A percentile compares a stretch with the other conserved stretches of the same genome.
Evolutionary conservation across 2,329 filamentous ascomycete genomes (phyloP).

Genomic region (Xylariaceae sp.): DNA sequence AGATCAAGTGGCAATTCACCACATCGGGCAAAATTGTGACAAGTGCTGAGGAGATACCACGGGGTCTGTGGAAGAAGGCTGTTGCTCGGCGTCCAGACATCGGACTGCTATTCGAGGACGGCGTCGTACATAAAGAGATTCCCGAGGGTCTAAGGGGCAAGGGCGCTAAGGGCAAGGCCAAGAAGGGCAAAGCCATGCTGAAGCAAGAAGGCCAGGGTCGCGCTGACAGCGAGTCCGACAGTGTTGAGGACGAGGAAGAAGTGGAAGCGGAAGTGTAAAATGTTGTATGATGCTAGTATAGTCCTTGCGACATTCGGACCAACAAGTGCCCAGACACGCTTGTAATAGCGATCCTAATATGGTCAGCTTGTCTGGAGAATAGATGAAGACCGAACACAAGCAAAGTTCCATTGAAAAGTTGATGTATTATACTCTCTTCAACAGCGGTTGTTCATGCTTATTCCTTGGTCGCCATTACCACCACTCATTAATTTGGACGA

Average conservation of each 20-base stretch:
- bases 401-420: background rate
- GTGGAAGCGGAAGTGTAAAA: constrained; percentile 19
- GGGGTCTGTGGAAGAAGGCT: constrained; percentile 50
- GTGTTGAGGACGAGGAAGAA: constrained; percentile 40
- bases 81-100: constrained; percentile 51
- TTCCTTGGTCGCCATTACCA: too few relatives aligned
- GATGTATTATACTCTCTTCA: background rate
- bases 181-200: constrained; percentile 48
- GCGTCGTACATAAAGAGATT: constrained; percentile 51
- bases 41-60: constrained; percentile 41
- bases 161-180: constrained; percentile 50
- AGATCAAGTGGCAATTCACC: constrained; percentile 48
- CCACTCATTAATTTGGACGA: too few relatives aligned
- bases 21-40: constrained; percentile 48
- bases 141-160: constrained; percentile 50
- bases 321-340: background rate
- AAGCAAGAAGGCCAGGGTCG: constrained; percentile 39
- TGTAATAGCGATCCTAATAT: constrained; percentile 12
- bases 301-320: background rate
- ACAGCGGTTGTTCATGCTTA: background rate
- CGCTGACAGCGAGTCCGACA: constrained; percentile 42
- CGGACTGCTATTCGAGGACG: constrained; percentile 51
- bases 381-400: background rate
- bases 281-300: constrained; percentile 10
- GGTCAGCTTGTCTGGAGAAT: background rate